Percentiles rank a stretch among this genome's conserved stretches.
phyloP scores from a whole-genome alignment of 768 basidiomycete species.

The Termitomyces sp. region DNA sequence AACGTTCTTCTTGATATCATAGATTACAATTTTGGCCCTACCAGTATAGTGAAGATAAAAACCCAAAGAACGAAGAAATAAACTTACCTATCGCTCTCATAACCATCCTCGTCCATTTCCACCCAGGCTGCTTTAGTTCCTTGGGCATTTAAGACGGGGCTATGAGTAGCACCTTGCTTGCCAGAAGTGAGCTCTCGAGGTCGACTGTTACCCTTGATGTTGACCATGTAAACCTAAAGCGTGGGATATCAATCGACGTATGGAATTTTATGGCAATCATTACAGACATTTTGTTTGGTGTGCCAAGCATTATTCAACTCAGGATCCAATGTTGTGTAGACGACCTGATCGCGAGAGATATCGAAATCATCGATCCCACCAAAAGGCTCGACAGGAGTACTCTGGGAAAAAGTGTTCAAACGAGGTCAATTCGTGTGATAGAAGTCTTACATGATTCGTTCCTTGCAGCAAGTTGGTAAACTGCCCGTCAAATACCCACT shows the following conservation, averaged over 20 bases:
- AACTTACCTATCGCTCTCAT: constrained; percentile 77
- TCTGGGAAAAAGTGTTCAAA: constrained; percentile 32
- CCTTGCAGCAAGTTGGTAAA: constrained; percentile 62
- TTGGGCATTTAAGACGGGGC: constrained; percentile 62
- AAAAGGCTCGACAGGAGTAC: constrained; percentile 79
- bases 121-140: constrained; percentile 83
- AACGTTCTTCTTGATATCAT: constrained; percentile 65
- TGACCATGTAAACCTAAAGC: constrained; percentile 65
- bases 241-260: background rate
- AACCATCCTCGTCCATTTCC: constrained; percentile 83
- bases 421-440: background rate
- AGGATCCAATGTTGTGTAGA: constrained; percentile 87
- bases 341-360: constrained; percentile 61
- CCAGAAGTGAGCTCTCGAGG: constrained; percentile 78
- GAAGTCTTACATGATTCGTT: constrained; percentile 62
- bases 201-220: constrained; percentile 44
- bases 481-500: constrained; percentile 50
- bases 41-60: background rate
- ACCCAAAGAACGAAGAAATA: background rate
- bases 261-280: background rate
- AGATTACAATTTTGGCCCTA: constrained; percentile 76
- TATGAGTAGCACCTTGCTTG: constrained; percentile 76
- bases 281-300: constrained; percentile 78
- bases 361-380: constrained; percentile 84
- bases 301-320: constrained; percentile 74